Evolutionary conservation across 805 yeast species (phyloP), one percentile per base, ranked within the genome.

Genomic region (Dipodascus albidus): DNA sequence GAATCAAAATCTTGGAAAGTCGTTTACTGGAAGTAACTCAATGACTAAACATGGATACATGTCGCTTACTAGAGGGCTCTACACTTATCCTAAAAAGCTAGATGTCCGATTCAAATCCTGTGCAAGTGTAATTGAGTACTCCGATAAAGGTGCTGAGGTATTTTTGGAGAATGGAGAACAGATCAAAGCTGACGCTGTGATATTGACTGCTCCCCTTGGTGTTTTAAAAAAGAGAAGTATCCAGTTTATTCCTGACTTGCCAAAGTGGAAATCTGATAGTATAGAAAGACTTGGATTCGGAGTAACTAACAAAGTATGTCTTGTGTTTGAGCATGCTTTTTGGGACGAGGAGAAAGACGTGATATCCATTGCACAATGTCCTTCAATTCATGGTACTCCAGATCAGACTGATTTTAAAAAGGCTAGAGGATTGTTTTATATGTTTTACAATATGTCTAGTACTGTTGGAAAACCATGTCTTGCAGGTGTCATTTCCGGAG

Each of bases 1-100:
- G 75, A 70, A 71, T 23, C 74, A 71, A 52, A 72, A 71, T 47
- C 71, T 71, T 31, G 70, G 66, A 1, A 65, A 68, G 50, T 64
- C 70, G 52, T 71, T 72, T 49, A 61, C 70, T 2, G 75, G 75
- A 2, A 60, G 64, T 14, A 72, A 70, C 51, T 63, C 69, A 1
- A 68, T 70, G 67, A 57, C 70, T 2, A 60, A 66, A 17, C 64
- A 67, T 47, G 75, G 74, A 1, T 67, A 63, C 58, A 59, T 60
- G 55, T 57, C 70, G 1, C 58, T 71, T 17, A 63, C 67, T 2
- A 60, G 69, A 3, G 74, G 74, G 3, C 59, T 71, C 14, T 70
- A 68, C 50, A 55, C 67, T 1, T 63, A 64, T 19, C 74, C 75
- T 2, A 60, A 62, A 19, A 66, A 66, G 58, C 64, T 71, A 1